Conservation (phyloP, 306 rosid genomes). For the Cicer chorassanicum region DNA sequence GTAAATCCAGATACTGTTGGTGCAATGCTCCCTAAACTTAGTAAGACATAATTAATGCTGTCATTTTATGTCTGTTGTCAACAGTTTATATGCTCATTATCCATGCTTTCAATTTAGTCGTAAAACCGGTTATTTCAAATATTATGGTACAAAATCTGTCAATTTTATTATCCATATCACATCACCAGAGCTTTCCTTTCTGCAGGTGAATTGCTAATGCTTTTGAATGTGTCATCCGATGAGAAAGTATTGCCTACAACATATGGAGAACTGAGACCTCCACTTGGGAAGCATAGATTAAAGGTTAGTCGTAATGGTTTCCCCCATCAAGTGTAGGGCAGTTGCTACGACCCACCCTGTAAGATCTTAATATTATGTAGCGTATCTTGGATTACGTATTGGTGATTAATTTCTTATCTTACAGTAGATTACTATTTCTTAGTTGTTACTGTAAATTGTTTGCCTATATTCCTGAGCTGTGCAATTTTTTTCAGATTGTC, state of each 20-base stretch:
- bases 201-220: constrained; percentile 85
- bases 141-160: constrained; percentile 30
- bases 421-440: not conserved
- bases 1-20: constrained; percentile 80
- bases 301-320: constrained; percentile 64
- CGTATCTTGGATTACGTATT: not conserved
- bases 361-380: not conserved
- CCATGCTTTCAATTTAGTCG: constrained; percentile 28
- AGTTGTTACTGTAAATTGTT: not conserved
- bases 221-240: constrained; percentile 77
- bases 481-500: constrained; percentile 67
- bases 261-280: constrained; percentile 95
- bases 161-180: constrained; percentile 15
- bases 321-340: not conserved
- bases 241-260: constrained; percentile 85
- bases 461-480: constrained; percentile 15
- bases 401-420: not conserved
- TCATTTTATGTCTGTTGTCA: constrained; percentile 20
- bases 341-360: not conserved
- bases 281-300: constrained; percentile 95
- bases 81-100: not conserved
- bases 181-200: constrained; percentile 20
- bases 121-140: constrained; percentile 29
- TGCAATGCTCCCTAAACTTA: constrained; percentile 89
- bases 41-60: constrained; percentile 53